Evolutionary conservation across 768 basidiomycete genomes (phyloP), one percentile per base, ranked within the genome.

Genomic region (Kockovaella imperatae): DNA sequence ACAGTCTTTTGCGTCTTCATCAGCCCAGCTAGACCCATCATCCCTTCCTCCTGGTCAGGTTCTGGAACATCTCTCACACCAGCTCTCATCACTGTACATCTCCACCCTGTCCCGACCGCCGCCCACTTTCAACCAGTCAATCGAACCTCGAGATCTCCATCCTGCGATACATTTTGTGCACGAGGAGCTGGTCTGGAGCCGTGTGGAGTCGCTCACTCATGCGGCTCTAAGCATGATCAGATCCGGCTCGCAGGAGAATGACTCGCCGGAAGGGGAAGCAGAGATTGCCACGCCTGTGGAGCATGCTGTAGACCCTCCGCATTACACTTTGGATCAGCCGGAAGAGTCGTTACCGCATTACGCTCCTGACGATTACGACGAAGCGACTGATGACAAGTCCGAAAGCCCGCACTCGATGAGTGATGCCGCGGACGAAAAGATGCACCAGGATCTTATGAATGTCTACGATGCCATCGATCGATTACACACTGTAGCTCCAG

Each of bases 401-500:
- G 23, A 15, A n/a, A 24, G 21, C 34, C 21, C 23, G 10, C 36
- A 36, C 20, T 4, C n/a, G 5, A 24, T 4, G 26, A 24, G 41
- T 17, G 24, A 38, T 10, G 3, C 29, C 15, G n/a, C 25, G 1
- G 30, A 44, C 29, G 87, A 89, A 70, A 91, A 91, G 75, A 85
- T 83, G 80, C 48, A 62, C 42, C 71, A 85, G 62, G 93, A 97
- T 67, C 75, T 96, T 17, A 89, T 95, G 57, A 77, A 78, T 10
- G 81, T 97, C 36, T 80, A 86, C 0, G 78, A 79, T 67, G 90
- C 95, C 25, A 91, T 99, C 59, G 90, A 93, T 67, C 76, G 89
- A 30, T 74, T 96, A 10, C 87, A 95, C 68, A 70, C 79, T 6
- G 85, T 83, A 25, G 81, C 88, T 0, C 91, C 93, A 0, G 90